phyloP scores from a whole-genome alignment of 176 grass and related monocot genomes.

The Oryza meridionalis region DNA sequence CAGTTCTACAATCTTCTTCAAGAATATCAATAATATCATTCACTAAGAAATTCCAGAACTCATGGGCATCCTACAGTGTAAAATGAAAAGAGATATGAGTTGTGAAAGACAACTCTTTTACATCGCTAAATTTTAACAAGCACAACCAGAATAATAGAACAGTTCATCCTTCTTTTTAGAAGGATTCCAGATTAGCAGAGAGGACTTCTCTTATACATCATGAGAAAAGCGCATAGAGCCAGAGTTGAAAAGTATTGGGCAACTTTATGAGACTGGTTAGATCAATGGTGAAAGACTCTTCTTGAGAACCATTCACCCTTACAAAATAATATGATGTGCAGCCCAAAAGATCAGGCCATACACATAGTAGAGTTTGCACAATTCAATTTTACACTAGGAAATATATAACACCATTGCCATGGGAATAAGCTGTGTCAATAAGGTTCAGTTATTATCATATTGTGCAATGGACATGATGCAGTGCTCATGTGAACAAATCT shows the following conservation, averaged over 20 bases:
- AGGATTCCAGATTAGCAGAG: conserved; percentile 1
- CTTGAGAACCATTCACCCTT: not conserved
- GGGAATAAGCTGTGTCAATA: conserved; percentile 15
- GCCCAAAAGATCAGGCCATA: conserved; percentile 15
- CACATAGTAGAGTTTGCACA: conserved; percentile 16
- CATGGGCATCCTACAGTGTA: conserved; percentile 89
- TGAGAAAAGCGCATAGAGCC: not conserved
- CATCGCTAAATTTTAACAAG: conserved; percentile 12
- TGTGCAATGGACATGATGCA: conserved; percentile 19
- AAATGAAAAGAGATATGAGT: conserved; percentile 25
- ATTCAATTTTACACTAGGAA: conserved; percentile 24
- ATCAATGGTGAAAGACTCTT: conserved; percentile 23
- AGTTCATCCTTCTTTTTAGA: not conserved
- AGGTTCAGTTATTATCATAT: conserved; percentile 31
- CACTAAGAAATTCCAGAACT: conserved; percentile 92
- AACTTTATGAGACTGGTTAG: not conserved
- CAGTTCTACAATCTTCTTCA: conserved; percentile 65
- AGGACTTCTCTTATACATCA: conserved; percentile 5
- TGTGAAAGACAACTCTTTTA: conserved; percentile 25
- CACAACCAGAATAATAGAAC: not conserved
- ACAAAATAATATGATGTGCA: not conserved
- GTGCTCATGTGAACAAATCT: conserved; percentile 23
- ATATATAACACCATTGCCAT: not conserved
- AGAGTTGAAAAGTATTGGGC: not conserved
- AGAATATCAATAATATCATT: conserved; percentile 95